Evolutionary conservation across 2,329 filamentous ascomycete species (phyloP), one percentile per base, ranked within the genome.

Genomic region (Balansia obtecta): DNA sequence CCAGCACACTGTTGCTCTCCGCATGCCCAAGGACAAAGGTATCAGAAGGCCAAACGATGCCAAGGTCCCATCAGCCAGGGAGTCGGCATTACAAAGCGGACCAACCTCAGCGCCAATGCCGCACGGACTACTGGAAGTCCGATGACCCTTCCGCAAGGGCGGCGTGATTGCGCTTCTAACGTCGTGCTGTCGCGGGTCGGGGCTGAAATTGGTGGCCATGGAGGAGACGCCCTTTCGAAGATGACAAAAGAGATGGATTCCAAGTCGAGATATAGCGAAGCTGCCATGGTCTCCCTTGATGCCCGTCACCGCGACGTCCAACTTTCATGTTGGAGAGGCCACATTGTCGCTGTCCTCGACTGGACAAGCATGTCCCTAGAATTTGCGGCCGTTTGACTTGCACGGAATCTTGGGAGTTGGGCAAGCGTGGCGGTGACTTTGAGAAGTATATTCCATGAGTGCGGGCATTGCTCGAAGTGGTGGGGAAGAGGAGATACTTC

Each of bases 331-430:
- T 37, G n/a, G 34, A 18, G 13, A 48, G 3, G 50, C 46, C 4
- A 41, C 33, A 40, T 53, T 11, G 45, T 45, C 4, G 54, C 52
- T n/a, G 51, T 56, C 9, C 46, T 57, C 30, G 55, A 55, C 48
- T 57, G 55, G 55, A 55, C 52, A 8, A 55, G 53, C 42, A 45
- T 52, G 20, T 46, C 55, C 2, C 30, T 55, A 12, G 53, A 50
- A 16, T 54, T 54, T 22, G 52, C 51, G 6, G 52, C 50, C 7
- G 45, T 52, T 52, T 6, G 55, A 57, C 32, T 46, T 52, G 10
- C 54, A 46, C 32, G 51, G 54, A 18, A 55, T 51, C 39, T n/a
- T n/a, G 55, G 41, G 55, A 57, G 42, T 45, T 52, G 46, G 41
- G 45, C 6, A 47, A 40, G 13, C 48, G 41, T 11, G 45, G 46